Evolutionary conservation across 2,329 filamentous ascomycete species (phyloP).

Genomic region (Leptoxyphium fumago): DNA sequence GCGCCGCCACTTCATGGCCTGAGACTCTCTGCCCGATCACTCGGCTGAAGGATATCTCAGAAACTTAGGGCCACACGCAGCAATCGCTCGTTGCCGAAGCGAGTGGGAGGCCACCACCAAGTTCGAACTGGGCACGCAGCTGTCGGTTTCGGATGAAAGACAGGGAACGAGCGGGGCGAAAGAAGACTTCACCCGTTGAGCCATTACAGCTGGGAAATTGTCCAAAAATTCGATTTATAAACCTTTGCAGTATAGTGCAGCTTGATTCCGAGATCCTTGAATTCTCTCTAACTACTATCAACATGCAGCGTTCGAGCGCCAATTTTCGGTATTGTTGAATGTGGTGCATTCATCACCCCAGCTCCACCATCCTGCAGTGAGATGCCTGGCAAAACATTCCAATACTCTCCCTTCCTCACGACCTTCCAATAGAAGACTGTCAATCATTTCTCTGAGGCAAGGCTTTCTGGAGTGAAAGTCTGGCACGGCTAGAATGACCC

Average conservation of each 20-base stretch:
- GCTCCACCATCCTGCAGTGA: slow-evolving; percentile 62
- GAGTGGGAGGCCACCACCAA: slow-evolving; percentile 39
- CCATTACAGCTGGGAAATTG: slow-evolving; percentile 20
- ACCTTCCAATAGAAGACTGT: slow-evolving; percentile 30
- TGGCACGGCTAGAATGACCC: slow-evolving; percentile 53
- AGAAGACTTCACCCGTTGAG: slow-evolving; percentile 14
- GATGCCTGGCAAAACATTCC: slow-evolving; percentile 63
- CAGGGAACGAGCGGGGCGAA: slow-evolving; percentile 10
- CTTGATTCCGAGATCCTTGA: too few species aligned
- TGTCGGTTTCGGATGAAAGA: slow-evolving; percentile 10
- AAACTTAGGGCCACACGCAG: slow-evolving; percentile 36
- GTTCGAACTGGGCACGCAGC: slow-evolving; percentile 39
- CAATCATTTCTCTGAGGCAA: slow-evolving; percentile 48
- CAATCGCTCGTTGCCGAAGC: slow-evolving; percentile 40
- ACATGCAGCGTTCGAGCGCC: slow-evolving; percentile 17
- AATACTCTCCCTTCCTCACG: slow-evolving; percentile 34
- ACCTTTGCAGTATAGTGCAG: background rate
- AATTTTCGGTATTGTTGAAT: slow-evolving; percentile 47
- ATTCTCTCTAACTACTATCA: too few species aligned
- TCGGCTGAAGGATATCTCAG: slow-evolving; percentile 43
- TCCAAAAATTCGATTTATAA: background rate
- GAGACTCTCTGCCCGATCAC: slow-evolving; percentile 43
- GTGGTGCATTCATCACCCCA: slow-evolving; percentile 63
- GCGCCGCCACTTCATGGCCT: slow-evolving; percentile 40
- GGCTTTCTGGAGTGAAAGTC: slow-evolving; percentile 71